A percentile compares a stretch with the other conserved stretches of the same genome.
phyloP scores from a whole-genome alignment of 495 filamentous ascomycete genomes.

The Annulohypoxylon maeteangense region DNA sequence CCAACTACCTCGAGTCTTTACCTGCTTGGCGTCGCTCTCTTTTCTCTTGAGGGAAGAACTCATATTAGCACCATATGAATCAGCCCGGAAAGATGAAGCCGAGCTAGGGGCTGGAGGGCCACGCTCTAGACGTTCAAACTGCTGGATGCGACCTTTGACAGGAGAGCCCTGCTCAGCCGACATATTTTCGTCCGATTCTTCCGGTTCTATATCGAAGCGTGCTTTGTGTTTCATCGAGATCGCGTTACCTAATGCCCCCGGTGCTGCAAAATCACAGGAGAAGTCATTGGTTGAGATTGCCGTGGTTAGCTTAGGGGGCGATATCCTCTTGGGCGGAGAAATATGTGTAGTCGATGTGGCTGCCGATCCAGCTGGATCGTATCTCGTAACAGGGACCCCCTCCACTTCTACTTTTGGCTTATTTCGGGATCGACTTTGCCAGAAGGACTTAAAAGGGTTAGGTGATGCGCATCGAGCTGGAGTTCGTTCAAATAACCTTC shows the following conservation, averaged over 20 bases:
- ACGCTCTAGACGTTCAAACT: conserved; percentile 48
- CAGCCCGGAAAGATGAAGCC: conserved; percentile 19
- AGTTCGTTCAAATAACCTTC: conserved; percentile 46
- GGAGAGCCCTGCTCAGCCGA: conserved; percentile 44
- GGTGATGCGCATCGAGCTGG: conserved; percentile 29
- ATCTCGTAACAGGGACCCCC: conserved; percentile 18
- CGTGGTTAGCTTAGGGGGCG: conserved; percentile 40
- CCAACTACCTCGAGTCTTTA: conserved; percentile 14
- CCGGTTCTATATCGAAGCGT: conserved; percentile 20
- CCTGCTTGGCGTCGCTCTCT: background rate
- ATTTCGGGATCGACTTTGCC: conserved; percentile 20
- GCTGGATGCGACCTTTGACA: conserved; percentile 48
- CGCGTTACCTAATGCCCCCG: conserved; percentile 16
- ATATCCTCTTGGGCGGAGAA: conserved; percentile 13
- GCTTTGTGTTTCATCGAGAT: conserved; percentile 6
- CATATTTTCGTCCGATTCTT: background rate
- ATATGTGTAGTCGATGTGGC: conserved; percentile 39
- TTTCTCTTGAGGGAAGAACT: background rate
- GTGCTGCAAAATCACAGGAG: conserved; percentile 37
- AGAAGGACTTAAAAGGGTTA: conserved; percentile 27
- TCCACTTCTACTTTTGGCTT: conserved; percentile 25
- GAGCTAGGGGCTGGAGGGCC: conserved; percentile 3
- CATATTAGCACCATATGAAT: background rate
- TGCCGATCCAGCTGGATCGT: conserved; percentile 25
- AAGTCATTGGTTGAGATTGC: conserved; percentile 46